Base-by-base conservation (phyloP, 495 filamentous ascomycete genomes). In the Penicillium canescens region DNA sequence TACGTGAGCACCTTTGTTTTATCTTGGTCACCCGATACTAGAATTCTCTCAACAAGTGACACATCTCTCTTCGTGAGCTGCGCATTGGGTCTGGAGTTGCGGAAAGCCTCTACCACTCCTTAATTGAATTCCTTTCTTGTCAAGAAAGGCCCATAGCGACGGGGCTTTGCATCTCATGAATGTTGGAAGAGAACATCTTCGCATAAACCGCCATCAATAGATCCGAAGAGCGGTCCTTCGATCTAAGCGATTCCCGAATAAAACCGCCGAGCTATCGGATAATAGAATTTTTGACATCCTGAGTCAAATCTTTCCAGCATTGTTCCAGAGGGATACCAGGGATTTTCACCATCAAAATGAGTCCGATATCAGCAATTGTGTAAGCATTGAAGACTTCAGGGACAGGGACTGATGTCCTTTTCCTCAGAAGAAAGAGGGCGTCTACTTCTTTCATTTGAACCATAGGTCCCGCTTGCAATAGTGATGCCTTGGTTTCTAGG, bases 311-410 rank as follows among this genome's bases (percentile, higher is more conserved):
- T 37, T 63, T 54, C 60, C 50, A 59, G 54, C 41, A 50, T 18
- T 50, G 9, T 20, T 39, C 40, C 6, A 68, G 57, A 23, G 40
- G 16, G 16, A 49, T 44, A 14, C 66, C 66, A 2, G 46, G 44
- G 10, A 67, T 48, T 37, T 62, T 66, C 8, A 52, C 42, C 66
- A 69, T 69, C 20, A 66, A 40, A 43, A 71, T 71, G 53, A 64
- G 69, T 26, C 62, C 62, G 18, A 56, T 52, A 44, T 61, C 55
- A 21, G 9, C 52, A 24, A 61, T 57, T 28, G 36, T 49, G 28
- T 65, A 65, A 18, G 67, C 65, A 59, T 63, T 66, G 36, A 59
- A 54, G 14, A 70, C 56, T 33, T 62, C 16, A 5, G 67, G 67
- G 4, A 70, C 60, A 11, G 69, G 67, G n/a, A 72, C 55, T 43